A percentile compares a stretch with the other conserved stretches of the same genome.
Evolutionary conservation across 179 eudicot genomes (phyloP).

Genomic region (Sideroxylon spinosum): DNA sequence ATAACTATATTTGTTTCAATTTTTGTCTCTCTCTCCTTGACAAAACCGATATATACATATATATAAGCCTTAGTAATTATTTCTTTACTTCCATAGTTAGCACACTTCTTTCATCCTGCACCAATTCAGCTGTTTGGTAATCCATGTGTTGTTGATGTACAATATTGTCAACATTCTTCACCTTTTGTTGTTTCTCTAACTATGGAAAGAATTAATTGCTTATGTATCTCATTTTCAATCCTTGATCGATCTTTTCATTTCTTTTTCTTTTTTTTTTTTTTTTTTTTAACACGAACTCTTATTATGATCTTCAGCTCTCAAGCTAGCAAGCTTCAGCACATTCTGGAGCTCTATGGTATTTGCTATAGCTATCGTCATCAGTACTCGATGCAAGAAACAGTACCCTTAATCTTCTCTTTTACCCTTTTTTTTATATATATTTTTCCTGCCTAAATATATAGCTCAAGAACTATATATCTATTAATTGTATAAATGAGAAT

Average conservation of each 20-base stretch:
- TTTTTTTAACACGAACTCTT: not conserved
- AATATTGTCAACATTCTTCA: no score
- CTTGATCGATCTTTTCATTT: not conserved
- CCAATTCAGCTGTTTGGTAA: no score
- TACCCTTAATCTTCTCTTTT: not conserved
- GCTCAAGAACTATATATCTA: slow-evolving; percentile 5
- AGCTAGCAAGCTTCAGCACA: not conserved
- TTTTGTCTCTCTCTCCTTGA: not conserved
- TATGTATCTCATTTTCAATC: not conserved
- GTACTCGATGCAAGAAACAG: not conserved
- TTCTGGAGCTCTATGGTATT: not conserved
- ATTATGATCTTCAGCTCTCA: not conserved
- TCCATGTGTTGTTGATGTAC: not conserved
- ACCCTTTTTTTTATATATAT: no score
- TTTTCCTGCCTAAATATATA: not conserved
- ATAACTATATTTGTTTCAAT: no score
- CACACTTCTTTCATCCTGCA: not conserved
- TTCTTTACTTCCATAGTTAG: not conserved
- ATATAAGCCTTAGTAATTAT: no score
- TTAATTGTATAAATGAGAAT: slow-evolving; percentile 9
- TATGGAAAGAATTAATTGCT: not conserved
- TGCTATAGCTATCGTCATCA: not conserved
- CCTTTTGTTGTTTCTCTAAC: not conserved
- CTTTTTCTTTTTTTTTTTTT: not conserved
- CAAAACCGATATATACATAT: no score